phyloP scores from a whole-genome alignment of 2,329 filamentous ascomycete species.

The Cladobotryum protrusum region DNA sequence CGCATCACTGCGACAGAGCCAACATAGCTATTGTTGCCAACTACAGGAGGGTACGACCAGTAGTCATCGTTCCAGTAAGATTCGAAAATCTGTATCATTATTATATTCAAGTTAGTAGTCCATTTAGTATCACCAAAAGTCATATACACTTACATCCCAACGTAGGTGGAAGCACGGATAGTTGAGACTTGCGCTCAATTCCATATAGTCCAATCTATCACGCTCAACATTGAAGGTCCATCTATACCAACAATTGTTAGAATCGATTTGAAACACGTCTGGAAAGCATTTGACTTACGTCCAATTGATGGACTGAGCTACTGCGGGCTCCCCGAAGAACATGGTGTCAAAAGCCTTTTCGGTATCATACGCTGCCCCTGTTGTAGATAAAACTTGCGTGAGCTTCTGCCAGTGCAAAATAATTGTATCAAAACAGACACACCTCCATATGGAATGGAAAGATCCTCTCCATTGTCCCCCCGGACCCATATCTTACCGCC shows the following conservation, averaged over 20 bases:
- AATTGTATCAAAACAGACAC: background rate
- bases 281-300: conserved; percentile 13
- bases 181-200: conserved; percentile 22
- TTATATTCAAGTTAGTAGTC: background rate
- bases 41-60: conserved; percentile 37
- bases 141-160: conserved; percentile 27
- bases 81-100: conserved; percentile 30
- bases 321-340: conserved; percentile 25
- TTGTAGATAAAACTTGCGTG: background rate
- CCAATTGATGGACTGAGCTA: conserved; percentile 20
- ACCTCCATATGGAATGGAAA: conserved; percentile 38
- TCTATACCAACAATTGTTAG: conserved; percentile 14
- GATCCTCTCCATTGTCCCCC: conserved; percentile 33
- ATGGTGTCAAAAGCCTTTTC: conserved; percentile 34
- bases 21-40: conserved; percentile 34
- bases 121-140: background rate
- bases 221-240: conserved; percentile 28
- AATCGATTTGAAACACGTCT: background rate
- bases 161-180: conserved; percentile 30
- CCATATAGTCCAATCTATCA: conserved; percentile 24
- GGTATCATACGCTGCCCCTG: conserved; percentile 32
- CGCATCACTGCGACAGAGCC: conserved; percentile 37
- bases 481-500: conserved; percentile 38
- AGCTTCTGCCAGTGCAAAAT: background rate
- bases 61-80: conserved; percentile 30